Conservation (phyloP, 1,284 basidiomycete species). For the Papiliotrema flavescens region DNA sequence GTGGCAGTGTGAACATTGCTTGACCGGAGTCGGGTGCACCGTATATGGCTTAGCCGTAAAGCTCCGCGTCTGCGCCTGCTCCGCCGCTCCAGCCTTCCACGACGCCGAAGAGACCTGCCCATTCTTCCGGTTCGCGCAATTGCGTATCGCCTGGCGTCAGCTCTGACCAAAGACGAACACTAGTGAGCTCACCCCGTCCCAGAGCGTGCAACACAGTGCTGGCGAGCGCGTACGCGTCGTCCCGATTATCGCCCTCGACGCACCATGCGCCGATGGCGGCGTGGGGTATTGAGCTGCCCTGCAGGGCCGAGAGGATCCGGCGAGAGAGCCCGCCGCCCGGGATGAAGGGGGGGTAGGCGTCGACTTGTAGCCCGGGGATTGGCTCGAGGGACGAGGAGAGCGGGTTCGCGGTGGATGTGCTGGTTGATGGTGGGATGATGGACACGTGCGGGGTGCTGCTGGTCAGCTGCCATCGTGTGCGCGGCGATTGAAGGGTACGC, state of each 20-base stretch:
- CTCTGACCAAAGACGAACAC: not conserved
- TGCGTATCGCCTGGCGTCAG: slow-evolving; percentile 15
- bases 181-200: slow-evolving; percentile 24
- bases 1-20: too few species aligned
- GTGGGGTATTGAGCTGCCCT: slow-evolving; percentile 15
- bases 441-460: slow-evolving; percentile 35
- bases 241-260: slow-evolving; percentile 72
- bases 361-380: slow-evolving; percentile 11
- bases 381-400: not conserved
- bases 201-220: slow-evolving; percentile 55
- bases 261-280: slow-evolving; percentile 55
- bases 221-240: slow-evolving; percentile 64
- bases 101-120: slow-evolving; percentile 44
- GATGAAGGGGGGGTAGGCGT: slow-evolving; percentile 47
- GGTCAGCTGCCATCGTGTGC: slow-evolving; percentile 53
- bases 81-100: slow-evolving; percentile 45
- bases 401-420: slow-evolving; percentile 41
- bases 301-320: slow-evolving; percentile 54
- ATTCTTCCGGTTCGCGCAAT: slow-evolving; percentile 33
- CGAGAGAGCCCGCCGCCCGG: slow-evolving; percentile 70
- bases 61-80: slow-evolving; percentile 34
- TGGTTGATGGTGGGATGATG: slow-evolving; percentile 47
- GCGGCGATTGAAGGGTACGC: slow-evolving; percentile 36
- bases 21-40: too few species aligned
- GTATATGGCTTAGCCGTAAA: slow-evolving; percentile 36